A percentile compares a stretch with the other conserved stretches of the same genome.
Evolutionary conservation across 169 alveolate genomes (phyloP).

Genomic region (Eimeria sp.): DNA sequence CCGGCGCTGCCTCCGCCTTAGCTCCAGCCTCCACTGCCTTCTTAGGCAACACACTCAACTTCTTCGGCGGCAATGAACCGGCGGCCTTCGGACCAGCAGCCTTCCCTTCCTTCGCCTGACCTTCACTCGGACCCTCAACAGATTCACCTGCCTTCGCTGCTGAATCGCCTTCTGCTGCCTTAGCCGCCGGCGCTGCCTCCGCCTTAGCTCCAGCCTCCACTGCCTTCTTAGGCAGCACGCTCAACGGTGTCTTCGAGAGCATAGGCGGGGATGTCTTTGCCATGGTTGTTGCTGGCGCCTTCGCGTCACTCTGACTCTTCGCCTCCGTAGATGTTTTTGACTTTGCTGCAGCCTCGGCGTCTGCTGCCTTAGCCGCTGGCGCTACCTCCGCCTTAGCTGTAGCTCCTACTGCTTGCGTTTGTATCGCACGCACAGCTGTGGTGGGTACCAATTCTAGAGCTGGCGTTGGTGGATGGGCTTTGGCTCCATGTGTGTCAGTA

Average conservation of each 20-base stretch:
- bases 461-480: too few relatives aligned
- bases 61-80: neutral
- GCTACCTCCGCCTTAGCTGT: too few relatives aligned
- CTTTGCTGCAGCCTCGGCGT: too few relatives aligned
- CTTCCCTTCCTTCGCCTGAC: slow-evolving; percentile 8
- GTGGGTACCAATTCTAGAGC: too few relatives aligned
- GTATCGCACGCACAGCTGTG: too few relatives aligned
- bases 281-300: too few relatives aligned
- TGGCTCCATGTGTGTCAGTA: too few relatives aligned
- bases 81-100: neutral
- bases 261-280: neutral
- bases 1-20: slow-evolving; percentile 8
- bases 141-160: neutral
- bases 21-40: neutral
- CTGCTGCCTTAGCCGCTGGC: too few relatives aligned
- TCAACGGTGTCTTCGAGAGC: neutral
- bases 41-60: slow-evolving; percentile 16
- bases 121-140: neutral
- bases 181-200: neutral
- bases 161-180: slow-evolving; percentile 10
- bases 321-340: too few relatives aligned
- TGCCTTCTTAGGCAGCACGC: neutral
- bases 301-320: too few relatives aligned
- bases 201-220: slow-evolving; percentile 9
- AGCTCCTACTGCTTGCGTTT: too few relatives aligned